phyloP scores from a whole-genome alignment of 2,329 filamentous ascomycete species.

The Dactylellina haptotyla region DNA sequence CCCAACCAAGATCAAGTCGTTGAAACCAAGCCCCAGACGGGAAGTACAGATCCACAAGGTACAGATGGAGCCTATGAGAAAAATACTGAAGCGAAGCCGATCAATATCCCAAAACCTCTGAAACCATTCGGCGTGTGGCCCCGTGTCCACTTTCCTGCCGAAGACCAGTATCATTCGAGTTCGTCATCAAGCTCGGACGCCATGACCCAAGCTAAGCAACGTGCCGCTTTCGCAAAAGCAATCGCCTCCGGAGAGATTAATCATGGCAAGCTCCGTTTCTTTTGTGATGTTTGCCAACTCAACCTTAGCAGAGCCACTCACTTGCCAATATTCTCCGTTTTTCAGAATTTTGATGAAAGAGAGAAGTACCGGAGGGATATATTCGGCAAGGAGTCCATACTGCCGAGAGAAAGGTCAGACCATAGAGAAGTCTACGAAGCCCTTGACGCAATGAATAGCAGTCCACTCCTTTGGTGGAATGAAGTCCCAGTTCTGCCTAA shows the following conservation, averaged over 20 bases:
- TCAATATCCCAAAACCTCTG: not conserved
- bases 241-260: not conserved
- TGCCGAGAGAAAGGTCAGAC: not conserved
- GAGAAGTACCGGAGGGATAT: conserved; percentile 1
- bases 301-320: not conserved
- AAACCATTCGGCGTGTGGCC: not conserved
- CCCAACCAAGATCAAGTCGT: no score
- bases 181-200: not conserved
- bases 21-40: not conserved
- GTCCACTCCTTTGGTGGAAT: not conserved
- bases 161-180: not conserved
- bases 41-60: not conserved
- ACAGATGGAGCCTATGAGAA: not conserved
- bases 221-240: no score
- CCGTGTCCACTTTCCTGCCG: not conserved
- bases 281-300: not conserved
- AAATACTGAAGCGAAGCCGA: not conserved
- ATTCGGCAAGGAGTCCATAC: not conserved
- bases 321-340: not conserved
- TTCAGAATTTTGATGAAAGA: not conserved
- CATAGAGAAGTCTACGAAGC: not conserved
- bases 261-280: not conserved
- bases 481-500: not conserved
- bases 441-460: not conserved
- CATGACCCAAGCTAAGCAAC: no score